Evolutionary conservation across 2,329 filamentous ascomycete genomes (phyloP).

Genomic region (Exophiala bonariae): DNA sequence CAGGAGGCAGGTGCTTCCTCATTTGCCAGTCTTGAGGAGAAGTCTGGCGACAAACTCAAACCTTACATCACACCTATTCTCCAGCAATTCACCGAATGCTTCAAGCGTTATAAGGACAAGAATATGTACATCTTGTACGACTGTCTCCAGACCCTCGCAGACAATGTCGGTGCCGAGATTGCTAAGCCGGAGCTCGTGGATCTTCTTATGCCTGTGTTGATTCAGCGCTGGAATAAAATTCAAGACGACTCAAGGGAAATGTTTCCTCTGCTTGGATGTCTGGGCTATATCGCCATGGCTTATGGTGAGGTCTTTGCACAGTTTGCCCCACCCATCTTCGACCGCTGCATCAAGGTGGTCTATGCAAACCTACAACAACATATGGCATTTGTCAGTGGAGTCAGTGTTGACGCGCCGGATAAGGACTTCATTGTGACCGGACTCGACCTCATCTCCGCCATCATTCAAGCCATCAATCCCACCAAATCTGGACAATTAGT

Average conservation of each 20-base stretch:
- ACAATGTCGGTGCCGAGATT: constrained; percentile 80
- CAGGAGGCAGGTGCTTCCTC: constrained; percentile 95
- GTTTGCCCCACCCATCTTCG: constrained; percentile 84
- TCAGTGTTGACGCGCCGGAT: constrained; percentile 74
- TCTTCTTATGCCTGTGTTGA: constrained; percentile 88
- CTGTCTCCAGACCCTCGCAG: constrained; percentile 93
- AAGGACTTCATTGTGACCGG: constrained; percentile 98
- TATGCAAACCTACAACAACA: constrained; percentile 86
- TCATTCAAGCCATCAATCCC: constrained; percentile 82
- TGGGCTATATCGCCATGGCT: constrained; percentile 89
- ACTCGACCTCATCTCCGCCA: constrained; percentile 86
- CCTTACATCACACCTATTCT: constrained; percentile 90
- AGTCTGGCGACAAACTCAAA: constrained; percentile 75
- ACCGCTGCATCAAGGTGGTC: constrained; percentile 85
- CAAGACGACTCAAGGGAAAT: constrained; percentile 87
- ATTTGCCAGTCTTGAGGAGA: constrained; percentile 94
- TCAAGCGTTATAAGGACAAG: constrained; percentile 92
- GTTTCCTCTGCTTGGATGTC: constrained; percentile 91
- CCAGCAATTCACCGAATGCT: constrained; percentile 88
- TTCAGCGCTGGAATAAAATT: constrained; percentile 83
- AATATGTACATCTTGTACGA: constrained; percentile 99
- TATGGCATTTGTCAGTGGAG: constrained; percentile 67
- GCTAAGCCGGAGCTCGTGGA: constrained; percentile 79
- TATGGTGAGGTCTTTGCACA: constrained; percentile 79
- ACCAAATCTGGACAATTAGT: constrained; percentile 76